phyloP scores from a whole-genome alignment of 305 asterid genomes.

The Salvia sclarea region DNA sequence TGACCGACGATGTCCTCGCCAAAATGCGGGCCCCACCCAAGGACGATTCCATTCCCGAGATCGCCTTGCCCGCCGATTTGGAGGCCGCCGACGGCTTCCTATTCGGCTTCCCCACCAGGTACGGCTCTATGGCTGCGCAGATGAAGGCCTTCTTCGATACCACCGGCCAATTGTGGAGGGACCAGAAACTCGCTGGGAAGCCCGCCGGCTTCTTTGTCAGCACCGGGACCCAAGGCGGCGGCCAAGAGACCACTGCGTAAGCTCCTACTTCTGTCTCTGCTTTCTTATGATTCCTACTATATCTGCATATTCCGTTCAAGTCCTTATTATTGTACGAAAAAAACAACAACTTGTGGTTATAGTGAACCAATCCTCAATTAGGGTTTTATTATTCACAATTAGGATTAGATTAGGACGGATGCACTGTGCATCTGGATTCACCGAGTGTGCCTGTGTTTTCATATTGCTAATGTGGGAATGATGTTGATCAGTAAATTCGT shows the following conservation, averaged over 20 bases:
- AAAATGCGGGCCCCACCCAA: conserved; percentile 75
- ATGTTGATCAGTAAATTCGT: background rate
- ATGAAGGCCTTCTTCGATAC: conserved; percentile 87
- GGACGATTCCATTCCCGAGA: conserved; percentile 71
- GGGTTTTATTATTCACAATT: too few species aligned
- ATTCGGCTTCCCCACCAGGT: conserved; percentile 88
- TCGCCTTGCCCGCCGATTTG: conserved; percentile 56
- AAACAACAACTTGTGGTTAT: too few species aligned
- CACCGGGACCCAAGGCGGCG: conserved; percentile 96
- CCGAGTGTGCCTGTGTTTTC: background rate
- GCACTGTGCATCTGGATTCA: too few species aligned
- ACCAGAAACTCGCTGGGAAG: conserved; percentile 77
- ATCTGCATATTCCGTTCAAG: background rate
- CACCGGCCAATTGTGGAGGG: conserved; percentile 75
- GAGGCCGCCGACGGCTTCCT: conserved; percentile 68
- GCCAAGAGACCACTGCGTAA: conserved; percentile 95
- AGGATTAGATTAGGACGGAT: too few species aligned
- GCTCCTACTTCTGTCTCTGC: conserved; percentile 10
- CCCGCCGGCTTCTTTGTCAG: conserved; percentile 87
- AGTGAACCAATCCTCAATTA: too few species aligned
- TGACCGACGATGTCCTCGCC: conserved; percentile 55
- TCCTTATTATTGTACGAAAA: background rate
- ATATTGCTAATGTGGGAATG: background rate
- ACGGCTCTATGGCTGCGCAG: conserved; percentile 86
- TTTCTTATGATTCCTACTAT: background rate